Conservation (phyloP, 75 land plant genomes). For the Azolla pinnata region DNA sequence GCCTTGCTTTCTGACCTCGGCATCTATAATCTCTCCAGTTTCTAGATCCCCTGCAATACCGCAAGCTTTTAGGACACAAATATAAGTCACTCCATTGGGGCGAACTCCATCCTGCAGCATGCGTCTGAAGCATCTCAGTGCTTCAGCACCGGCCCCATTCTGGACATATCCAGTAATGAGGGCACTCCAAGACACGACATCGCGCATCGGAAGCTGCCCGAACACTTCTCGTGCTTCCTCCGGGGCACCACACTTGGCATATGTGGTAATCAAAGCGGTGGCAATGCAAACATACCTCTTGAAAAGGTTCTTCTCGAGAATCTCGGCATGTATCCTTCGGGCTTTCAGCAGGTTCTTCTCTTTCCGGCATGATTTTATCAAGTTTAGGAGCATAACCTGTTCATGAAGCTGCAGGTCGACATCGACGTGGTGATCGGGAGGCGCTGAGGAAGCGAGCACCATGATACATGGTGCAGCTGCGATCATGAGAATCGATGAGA, state of each 20-base stretch:
- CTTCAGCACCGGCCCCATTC: background rate
- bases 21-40: background rate
- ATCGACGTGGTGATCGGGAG: no score
- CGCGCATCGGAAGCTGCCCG: background rate
- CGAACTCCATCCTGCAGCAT: background rate
- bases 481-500: no score
- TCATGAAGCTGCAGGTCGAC: no score
- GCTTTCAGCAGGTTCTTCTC: background rate
- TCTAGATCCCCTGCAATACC: background rate
- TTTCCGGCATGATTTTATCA: constrained; percentile 31
- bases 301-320: background rate
- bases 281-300: background rate
- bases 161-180: constrained; percentile 8
- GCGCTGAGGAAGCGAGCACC: no score
- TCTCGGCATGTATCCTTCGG: background rate
- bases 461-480: no score
- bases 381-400: no score
- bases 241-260: constrained; percentile 6
- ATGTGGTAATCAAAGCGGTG: constrained; percentile 1
- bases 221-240: background rate
- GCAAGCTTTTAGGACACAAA: constrained; percentile 3
- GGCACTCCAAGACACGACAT: constrained; percentile 6
- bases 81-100: constrained; percentile 1
- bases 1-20: background rate
- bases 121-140: background rate